Base-by-base conservation (phyloP, 441 rosid species). In the Croton setiger region DNA sequence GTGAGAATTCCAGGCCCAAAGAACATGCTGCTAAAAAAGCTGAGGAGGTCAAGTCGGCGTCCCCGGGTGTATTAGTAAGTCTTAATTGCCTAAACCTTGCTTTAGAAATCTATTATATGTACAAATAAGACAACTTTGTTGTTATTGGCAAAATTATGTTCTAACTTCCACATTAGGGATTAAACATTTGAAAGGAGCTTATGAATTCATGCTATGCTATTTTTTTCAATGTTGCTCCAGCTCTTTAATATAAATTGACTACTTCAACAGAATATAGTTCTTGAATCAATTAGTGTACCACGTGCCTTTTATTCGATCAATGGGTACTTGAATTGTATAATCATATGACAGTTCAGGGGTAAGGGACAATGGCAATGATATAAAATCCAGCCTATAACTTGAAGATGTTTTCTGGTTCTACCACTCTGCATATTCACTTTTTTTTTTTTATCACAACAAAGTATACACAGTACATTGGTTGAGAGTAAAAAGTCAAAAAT, bases 41-140 rank as follows among this genome's bases (percentile, higher is more conserved):
- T 21, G 69, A 75, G 31, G 84, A 76, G 48, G 54, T 62, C 41
- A 73, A 78, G 70, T 75, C 74, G 41, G 83, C 83, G 76, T 82
- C 80, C 70, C 85, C 79, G 62, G 79, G 76, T 66, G 74, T 75
- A 61, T 60, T 82, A 71, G 93, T 91, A 76, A 80, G 87, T 73
- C 53, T 62, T 64, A 31, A 14, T 70, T 48, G 36, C 35, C 23
- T 59, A 31, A 51, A 11, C 37, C 21, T 6, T 10, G 52, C 52
- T 13, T 48, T n/a, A 48, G 49, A 12, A 45, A 48, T 48, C n/a
- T 12, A 41, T 54, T 53, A 36, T 54, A 55, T 14, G 55, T 23
- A 54, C 43, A 48, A 6, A 68, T 55, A 53, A 70, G 20, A 45
- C 53, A 51, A 31, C 36, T 39, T 55, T 65, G 10, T 7, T 61